These are phyloP conservation scores for Phytophthora cactorum DNA, from an alignment of 352 stramenopile species.

Conservation along the genomic window DNA sequence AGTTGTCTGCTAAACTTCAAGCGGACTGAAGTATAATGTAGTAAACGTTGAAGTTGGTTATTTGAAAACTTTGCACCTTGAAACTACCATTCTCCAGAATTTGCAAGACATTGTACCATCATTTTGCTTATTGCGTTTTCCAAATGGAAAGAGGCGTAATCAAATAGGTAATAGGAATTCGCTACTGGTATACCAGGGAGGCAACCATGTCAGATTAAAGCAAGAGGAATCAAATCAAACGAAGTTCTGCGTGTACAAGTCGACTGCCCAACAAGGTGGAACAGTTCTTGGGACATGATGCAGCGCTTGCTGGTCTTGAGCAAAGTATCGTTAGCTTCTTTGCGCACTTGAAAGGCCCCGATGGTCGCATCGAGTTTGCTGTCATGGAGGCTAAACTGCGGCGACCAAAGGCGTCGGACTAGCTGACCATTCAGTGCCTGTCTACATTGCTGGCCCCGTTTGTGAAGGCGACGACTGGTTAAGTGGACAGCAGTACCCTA, in stretches of 20 bases:
- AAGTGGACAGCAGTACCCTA: conserved; percentile 8
- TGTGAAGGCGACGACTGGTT: background rate
- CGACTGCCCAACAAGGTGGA: conserved; percentile 18
- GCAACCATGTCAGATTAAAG: background rate
- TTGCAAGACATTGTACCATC: no score
- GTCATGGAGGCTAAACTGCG: conserved; percentile 6
- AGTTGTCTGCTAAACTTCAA: conserved; percentile 8
- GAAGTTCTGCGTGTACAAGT: conserved; percentile 1
- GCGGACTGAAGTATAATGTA: background rate
- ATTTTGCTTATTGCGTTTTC: no score
- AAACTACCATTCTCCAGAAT: no score
- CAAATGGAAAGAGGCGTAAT: no score
- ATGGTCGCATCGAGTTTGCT: background rate
- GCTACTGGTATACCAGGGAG: no score
- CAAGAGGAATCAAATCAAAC: background rate
- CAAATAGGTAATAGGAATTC: no score
- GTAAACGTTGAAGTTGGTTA: background rate
- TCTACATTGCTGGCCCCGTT: conserved; percentile 4
- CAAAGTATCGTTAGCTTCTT: background rate
- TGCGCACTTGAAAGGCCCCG: no score
- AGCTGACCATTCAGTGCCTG: conserved; percentile 15
- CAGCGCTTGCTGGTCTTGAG: conserved; percentile 9
- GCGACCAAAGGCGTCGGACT: conserved; percentile 3
- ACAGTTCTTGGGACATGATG: conserved; percentile 23
- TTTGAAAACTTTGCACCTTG: no score